Base-by-base conservation (phyloP, 1,284 basidiomycete genomes). In the Pyrrhoderma lamaoense region DNA sequence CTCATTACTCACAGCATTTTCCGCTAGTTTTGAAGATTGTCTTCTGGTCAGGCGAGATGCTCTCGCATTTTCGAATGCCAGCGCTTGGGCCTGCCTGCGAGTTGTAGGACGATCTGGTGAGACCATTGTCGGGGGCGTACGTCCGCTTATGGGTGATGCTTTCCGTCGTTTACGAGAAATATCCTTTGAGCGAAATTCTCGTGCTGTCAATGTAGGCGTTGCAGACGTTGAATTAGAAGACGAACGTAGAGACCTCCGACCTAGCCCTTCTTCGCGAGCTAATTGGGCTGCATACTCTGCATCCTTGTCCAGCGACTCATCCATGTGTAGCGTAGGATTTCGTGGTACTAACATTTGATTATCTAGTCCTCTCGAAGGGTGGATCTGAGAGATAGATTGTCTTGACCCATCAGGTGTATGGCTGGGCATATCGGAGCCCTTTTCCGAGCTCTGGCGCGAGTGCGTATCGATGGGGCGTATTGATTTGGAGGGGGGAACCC, bases 31-130 rank as follows among this genome's bases (percentile, higher is more conserved):
- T n/a, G 52, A 45, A 9, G 52, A 49, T 16, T 50, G 47, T 35
- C 53, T 46, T 34, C 53, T 35, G 9, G 53, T 55, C 16, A 42
- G 14, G 38, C 49, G 49, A 11, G 37, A 38, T 3, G 39, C 19
- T 8, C 36, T 49, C 16, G 38, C 34, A 25, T 39, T 51, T 35
- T 55, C 53, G 25, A 47, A 31, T 9, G 53, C 49, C 38, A 46
- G 16, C 11, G 40, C 53, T 25, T 51, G 49, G 13, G 53, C 53
- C 23, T 55, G 53, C 18, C 49, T 18, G 3, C 53, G 49, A 16
- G 53, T 55, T 27, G 49, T 55, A 19, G 53, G 53, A 2, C 53
- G 43, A 39, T 55, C 49, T 19, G 53, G 53, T 13, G 53, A 42
- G 13, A 55, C 9, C 13, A 49, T 35, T 14, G 49, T 51, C 25